Percentiles rank a stretch among this genome's conserved stretches.
These are phyloP conservation scores for Nitzschia sp. DNA, from an alignment of 108 stramenopile genomes.

Conservation along the genomic window DNA sequence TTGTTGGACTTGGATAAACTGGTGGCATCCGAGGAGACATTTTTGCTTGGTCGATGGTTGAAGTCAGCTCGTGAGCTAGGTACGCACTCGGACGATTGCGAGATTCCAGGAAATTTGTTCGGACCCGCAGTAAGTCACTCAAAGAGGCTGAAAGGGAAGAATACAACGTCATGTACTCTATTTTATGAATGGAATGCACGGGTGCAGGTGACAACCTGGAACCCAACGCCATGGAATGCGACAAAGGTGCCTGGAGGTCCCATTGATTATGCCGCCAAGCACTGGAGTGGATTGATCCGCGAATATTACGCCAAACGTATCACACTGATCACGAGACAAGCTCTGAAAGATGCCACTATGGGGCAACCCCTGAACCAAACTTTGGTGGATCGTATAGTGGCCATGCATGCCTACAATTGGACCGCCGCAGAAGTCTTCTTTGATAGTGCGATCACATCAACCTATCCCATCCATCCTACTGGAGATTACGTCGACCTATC, in stretches of 20 bases:
- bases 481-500: conserved; percentile 10
- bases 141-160: background rate
- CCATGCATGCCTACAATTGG: conserved; percentile 37
- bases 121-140: background rate
- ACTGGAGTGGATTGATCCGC: conserved; percentile 40
- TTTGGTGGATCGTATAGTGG: conserved; percentile 18
- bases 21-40: conserved; percentile 31
- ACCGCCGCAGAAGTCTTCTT: conserved; percentile 1
- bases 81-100: conserved; percentile 23
- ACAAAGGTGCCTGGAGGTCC: conserved; percentile 35
- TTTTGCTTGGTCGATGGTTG: conserved; percentile 35
- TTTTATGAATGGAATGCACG: conserved; percentile 50
- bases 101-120: background rate
- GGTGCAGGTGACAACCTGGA: conserved; percentile 46
- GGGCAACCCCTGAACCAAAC: conserved; percentile 30
- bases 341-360: conserved; percentile 22
- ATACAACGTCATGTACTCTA: background rate
- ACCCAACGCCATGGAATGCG: conserved; percentile 26
- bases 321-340: conserved; percentile 21
- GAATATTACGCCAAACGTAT: conserved; percentile 35
- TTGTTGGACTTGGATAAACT: conserved; percentile 34
- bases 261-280: conserved; percentile 49
- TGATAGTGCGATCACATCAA: background rate
- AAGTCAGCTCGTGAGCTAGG: conserved; percentile 31
- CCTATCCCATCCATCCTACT: background rate